Conservation (phyloP, 495 filamentous ascomycete genomes). For the Thermothielavioides terrestris region DNA sequence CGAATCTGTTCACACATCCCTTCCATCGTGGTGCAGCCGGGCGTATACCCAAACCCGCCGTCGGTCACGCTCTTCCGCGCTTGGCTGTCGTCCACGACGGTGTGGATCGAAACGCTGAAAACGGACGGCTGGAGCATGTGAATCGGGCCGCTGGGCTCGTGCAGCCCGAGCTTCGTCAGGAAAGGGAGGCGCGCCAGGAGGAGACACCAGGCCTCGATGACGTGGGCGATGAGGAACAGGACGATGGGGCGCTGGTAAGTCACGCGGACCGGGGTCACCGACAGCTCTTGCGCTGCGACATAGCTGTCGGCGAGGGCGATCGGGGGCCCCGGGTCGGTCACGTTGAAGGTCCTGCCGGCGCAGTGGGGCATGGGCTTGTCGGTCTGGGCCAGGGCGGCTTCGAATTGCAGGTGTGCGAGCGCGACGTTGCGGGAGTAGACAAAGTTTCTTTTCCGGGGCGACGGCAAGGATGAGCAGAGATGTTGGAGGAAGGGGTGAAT, state of each 20-base stretch:
- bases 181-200: constrained; percentile 25
- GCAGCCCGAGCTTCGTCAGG: constrained; percentile 27
- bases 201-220: constrained; percentile 37
- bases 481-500: too few species aligned
- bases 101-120: constrained; percentile 36
- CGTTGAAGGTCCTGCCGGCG: constrained; percentile 35
- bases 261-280: constrained; percentile 23
- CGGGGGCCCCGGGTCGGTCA: constrained; percentile 33
- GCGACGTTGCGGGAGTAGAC: constrained; percentile 49
- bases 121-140: constrained; percentile 43
- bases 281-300: constrained; percentile 9
- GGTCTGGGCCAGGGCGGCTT: constrained; percentile 38
- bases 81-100: constrained; percentile 39
- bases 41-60: constrained; percentile 45
- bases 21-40: constrained; percentile 38
- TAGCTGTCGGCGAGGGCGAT: constrained; percentile 29
- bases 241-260: constrained; percentile 33
- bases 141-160: constrained; percentile 27
- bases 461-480: too few species aligned
- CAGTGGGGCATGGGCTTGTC: constrained; percentile 25
- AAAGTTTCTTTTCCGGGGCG: too few species aligned
- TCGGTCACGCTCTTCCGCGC: constrained; percentile 39
- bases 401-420: constrained; percentile 48
- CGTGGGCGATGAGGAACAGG: constrained; percentile 39
- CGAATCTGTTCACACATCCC: constrained; percentile 45